Evolutionary conservation across 352 stramenopile species (phyloP).

Genomic region (Blastocystis sp.): DNA sequence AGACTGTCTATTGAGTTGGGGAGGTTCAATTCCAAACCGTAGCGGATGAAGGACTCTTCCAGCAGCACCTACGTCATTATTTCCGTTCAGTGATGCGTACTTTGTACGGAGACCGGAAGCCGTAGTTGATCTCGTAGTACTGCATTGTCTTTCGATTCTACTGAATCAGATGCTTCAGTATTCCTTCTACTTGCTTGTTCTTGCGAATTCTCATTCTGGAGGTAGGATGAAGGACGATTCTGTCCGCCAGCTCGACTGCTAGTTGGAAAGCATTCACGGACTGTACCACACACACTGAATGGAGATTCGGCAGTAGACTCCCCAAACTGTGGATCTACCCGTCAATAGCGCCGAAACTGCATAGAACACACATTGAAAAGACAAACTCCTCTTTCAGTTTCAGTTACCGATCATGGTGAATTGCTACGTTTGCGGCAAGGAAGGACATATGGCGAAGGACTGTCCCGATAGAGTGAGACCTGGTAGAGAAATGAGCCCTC

Average conservation of each 20-base stretch:
- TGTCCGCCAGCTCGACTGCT: no score
- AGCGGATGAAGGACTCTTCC: constrained; percentile 72
- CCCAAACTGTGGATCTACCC: no score
- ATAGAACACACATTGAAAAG: no score
- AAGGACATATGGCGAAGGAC: constrained; percentile 19
- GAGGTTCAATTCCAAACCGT: constrained; percentile 58
- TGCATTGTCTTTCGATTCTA: constrained; percentile 73
- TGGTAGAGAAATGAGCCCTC: neutral
- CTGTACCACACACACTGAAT: no score
- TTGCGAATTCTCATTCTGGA: constrained; percentile 50
- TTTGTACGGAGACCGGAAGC: constrained; percentile 59
- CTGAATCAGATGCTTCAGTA: neutral
- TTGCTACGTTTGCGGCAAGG: neutral
- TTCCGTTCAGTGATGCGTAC: constrained; percentile 22
- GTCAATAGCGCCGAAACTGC: no score
- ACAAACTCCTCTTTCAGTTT: neutral
- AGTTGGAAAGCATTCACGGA: no score
- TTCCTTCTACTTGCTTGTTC: constrained; percentile 37
- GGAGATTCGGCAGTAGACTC: no score
- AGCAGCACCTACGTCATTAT: constrained; percentile 48
- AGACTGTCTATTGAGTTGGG: constrained; percentile 64
- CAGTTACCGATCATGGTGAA: neutral
- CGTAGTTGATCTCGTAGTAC: constrained; percentile 72
- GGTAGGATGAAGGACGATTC: no score
- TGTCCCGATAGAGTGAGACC: neutral